Evolutionary conservation across 164 flowering plant species (phyloP), one percentile per base, ranked within the genome.

Genomic region (Pachysandra terminalis): DNA sequence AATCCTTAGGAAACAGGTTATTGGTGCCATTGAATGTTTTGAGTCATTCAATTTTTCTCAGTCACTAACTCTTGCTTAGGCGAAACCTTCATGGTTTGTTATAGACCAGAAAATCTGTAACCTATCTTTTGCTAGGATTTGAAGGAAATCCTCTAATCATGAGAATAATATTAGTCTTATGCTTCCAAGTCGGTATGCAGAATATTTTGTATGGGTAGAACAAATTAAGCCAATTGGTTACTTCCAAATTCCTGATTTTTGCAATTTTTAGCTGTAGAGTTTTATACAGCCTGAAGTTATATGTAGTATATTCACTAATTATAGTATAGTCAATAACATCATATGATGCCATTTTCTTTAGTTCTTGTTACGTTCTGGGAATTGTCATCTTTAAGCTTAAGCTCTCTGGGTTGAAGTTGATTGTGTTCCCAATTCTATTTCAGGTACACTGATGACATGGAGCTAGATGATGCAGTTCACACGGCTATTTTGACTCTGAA

Each of bases 391-490:
- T 25, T 10, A 9, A 14, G 1, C 13, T 21, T 22, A 7, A 9
- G 8, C 12, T 9, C 10, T 22, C 7, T 9, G 12, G 48, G 25
- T 14, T 1, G 2, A 35, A 9, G 28, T 63, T 48, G 9, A 19
- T 62, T 54, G 14, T 35, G 19, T 2, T 27, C 62, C 55, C 24
- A 22, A 54, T 37, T 64, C 41, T 59, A 32, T 58, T 71, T 65
- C 73, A 95, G 98, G 83, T 95, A 92, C 72, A 87, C 97, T 0
- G 99, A 93, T 41, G 98, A 93, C 74, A 96, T 96, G 99, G 98
- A 90, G 82, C 96, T 96, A 57, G 99, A 96, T 70, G 99, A 96
- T 83, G 99, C 99, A 61, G 93, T 95, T 28, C 99, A 95, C 83
- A 95, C 97, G 2, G 98, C 98, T 40, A 92, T 96, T 57, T 80